phyloP scores from a whole-genome alignment of 495 filamentous ascomycete genomes.

The Margaritispora aquatica region DNA sequence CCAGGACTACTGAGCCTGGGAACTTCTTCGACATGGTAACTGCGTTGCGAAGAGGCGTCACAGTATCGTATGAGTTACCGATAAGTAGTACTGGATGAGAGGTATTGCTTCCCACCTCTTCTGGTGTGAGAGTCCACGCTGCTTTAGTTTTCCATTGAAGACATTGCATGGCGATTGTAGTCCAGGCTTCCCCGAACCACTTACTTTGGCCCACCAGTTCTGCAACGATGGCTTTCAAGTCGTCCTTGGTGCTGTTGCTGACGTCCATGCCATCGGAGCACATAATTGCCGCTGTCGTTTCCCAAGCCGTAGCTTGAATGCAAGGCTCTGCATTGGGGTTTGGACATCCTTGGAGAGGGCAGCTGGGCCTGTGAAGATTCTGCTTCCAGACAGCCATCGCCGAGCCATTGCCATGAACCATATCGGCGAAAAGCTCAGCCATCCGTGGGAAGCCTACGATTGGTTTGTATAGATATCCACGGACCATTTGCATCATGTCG shows the following conservation, averaged over 20 bases:
- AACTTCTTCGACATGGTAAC: conserved; percentile 2
- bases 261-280: background rate
- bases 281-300: background rate
- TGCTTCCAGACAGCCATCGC: background rate
- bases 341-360: background rate
- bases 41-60: conserved; percentile 10
- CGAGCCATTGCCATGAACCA: conserved; percentile 5
- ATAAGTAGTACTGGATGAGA: conserved; percentile 8
- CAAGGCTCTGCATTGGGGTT: background rate
- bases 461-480: background rate
- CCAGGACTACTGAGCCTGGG: conserved; percentile 9
- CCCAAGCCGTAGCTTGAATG: background rate
- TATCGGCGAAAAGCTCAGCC: background rate
- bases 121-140: conserved; percentile 1
- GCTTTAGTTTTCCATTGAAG: background rate
- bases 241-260: background rate
- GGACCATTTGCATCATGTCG: background rate
- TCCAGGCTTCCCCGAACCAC: conserved; percentile 2
- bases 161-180: background rate
- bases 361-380: background rate
- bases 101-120: background rate
- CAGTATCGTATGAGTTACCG: conserved; percentile 12
- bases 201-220: background rate
- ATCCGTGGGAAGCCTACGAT: background rate
- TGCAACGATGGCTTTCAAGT: background rate